Percentiles rank a stretch among this genome's conserved stretches.
These are phyloP conservation scores for Lentinula sp. DNA, from an alignment of 768 basidiomycete species.

Conservation along the genomic window DNA sequence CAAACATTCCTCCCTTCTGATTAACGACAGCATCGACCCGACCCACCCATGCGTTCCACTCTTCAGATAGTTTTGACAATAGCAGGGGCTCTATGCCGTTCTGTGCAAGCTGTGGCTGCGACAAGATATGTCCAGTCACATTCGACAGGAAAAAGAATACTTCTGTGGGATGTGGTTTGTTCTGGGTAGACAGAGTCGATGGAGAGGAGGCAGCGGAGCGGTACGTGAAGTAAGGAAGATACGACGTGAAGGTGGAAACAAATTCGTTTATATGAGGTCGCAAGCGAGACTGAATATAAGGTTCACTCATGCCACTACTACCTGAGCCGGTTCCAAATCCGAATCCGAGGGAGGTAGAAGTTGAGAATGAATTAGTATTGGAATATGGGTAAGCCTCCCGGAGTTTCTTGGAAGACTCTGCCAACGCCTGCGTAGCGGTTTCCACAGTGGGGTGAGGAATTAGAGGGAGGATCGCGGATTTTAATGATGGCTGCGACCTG, in stretches of 20 bases:
- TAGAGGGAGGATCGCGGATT: slow-evolving; percentile 63
- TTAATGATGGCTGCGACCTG: slow-evolving; percentile 62
- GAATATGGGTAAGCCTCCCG: slow-evolving; percentile 85
- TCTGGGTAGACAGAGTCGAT: slow-evolving; percentile 46
- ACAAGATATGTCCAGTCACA: slow-evolving; percentile 60
- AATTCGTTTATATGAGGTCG: slow-evolving; percentile 74
- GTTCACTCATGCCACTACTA: slow-evolving; percentile 65
- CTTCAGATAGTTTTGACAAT: slow-evolving; percentile 58
- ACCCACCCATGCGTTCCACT: slow-evolving; percentile 77
- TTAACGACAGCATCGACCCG: slow-evolving; percentile 69
- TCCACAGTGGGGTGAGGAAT: slow-evolving; percentile 84
- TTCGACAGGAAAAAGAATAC: slow-evolving; percentile 66
- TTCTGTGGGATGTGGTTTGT: slow-evolving; percentile 67
- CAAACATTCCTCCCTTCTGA: slow-evolving; percentile 72
- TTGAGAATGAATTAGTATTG: slow-evolving; percentile 29
- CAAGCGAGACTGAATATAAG: slow-evolving; percentile 71
- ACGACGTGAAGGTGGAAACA: slow-evolving; percentile 70
- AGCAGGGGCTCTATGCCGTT: slow-evolving; percentile 50
- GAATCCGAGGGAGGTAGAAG: slow-evolving; percentile 16
- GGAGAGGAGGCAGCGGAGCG: slow-evolving; percentile 19
- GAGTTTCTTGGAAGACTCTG: slow-evolving; percentile 64
- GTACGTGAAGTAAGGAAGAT: slow-evolving; percentile 81
- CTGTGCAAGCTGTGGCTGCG: slow-evolving; percentile 64
- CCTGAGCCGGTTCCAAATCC: slow-evolving; percentile 13
- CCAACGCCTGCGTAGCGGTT: slow-evolving; percentile 62